These are phyloP conservation scores for Venturia pyrina DNA, from an alignment of 2,329 filamentous ascomycete genomes.

Conservation along the genomic window DNA sequence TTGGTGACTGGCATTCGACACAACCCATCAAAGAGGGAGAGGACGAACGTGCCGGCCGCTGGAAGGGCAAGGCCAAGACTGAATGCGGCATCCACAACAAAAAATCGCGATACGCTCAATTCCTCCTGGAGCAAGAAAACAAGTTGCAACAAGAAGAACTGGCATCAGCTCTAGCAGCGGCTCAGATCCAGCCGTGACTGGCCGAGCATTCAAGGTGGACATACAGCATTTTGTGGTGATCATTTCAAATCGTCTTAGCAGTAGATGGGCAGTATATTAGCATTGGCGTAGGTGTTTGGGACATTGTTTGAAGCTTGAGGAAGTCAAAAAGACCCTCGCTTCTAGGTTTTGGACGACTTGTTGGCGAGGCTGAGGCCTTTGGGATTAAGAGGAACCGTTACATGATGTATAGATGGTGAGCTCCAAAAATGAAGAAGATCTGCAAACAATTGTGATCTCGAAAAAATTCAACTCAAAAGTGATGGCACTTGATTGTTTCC, in stretches of 20 bases:
- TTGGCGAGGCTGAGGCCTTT: background rate
- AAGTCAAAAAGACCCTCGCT: constrained; percentile 3
- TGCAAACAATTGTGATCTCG: background rate
- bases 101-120: constrained; percentile 84
- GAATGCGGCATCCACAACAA: constrained; percentile 99
- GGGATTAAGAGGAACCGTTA: background rate
- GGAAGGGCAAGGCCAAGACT: constrained; percentile 93
- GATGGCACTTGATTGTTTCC: background rate
- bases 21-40: constrained; percentile 80
- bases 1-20: constrained; percentile 98
- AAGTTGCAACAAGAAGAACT: constrained; percentile 53
- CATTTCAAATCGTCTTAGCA: constrained; percentile 18
- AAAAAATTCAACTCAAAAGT: background rate
- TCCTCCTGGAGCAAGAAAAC: constrained; percentile 61
- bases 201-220: background rate
- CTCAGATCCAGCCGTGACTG: constrained; percentile 16
- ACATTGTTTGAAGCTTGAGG: constrained; percentile 15
- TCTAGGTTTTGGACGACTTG: background rate
- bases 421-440: background rate
- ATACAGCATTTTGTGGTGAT: constrained; percentile 15
- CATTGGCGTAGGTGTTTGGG: constrained; percentile 26
- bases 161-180: constrained; percentile 15
- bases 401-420: background rate
- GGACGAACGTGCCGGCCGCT: constrained; percentile 90
- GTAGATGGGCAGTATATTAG: constrained; percentile 27